phyloP scores from a whole-genome alignment of 768 basidiomycete genomes.

The Rhodotorula graminis region DNA sequence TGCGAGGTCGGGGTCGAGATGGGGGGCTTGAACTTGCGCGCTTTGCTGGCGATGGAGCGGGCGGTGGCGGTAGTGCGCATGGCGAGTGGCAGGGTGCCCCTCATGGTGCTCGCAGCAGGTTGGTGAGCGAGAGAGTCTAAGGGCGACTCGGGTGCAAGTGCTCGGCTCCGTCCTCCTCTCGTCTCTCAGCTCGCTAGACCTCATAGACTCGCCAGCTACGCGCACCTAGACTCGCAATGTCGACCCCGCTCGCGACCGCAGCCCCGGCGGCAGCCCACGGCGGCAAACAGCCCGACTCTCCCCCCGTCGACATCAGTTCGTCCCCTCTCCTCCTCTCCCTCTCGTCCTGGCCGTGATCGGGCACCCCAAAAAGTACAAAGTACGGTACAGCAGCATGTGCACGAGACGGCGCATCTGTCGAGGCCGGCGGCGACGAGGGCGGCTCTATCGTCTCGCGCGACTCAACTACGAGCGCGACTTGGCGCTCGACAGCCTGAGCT shows the following conservation, averaged over 20 bases:
- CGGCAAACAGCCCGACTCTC: background rate
- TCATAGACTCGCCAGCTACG: background rate
- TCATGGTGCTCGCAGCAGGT: background rate
- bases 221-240: background rate
- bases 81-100: background rate
- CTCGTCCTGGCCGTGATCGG: background rate
- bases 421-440: background rate
- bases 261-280: background rate
- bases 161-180: background rate
- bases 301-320: constrained; percentile 22
- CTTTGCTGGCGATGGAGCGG: background rate
- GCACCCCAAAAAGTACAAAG: background rate
- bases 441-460: background rate
- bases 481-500: too few relatives aligned
- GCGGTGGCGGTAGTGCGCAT: background rate
- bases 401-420: background rate
- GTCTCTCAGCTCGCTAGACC: background rate
- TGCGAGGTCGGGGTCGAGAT: background rate
- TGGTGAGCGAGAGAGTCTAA: too few relatives aligned
- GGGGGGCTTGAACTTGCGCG: background rate
- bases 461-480: background rate
- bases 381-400: background rate
- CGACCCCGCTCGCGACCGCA: background rate
- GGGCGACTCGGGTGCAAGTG: too few relatives aligned
- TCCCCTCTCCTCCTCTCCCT: background rate